Evolutionary conservation across 306 rosid genomes (phyloP), one percentile per base, ranked within the genome.

Genomic region (Rosa persica): DNA sequence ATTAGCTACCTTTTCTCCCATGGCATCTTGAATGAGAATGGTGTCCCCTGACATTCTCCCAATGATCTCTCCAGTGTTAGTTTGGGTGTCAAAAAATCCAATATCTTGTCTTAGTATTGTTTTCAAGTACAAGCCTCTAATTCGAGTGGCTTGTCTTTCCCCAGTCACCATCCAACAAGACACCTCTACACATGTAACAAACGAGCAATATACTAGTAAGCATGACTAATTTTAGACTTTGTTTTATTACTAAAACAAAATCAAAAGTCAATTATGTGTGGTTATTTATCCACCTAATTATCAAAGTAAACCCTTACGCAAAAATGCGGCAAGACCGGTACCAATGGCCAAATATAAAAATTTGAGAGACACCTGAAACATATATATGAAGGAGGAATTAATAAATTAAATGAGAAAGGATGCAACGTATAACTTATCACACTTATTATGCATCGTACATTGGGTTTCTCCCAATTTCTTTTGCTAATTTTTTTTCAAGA

Each of bases 11-110:
- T 90, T 94, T 80, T 94, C 97, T 30, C 97, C 97, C 97, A 92
- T 92, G 78, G 97, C 94, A 22, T 90, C 91, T 85, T 92, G 97
- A 67, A 94, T 94, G 84, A 94, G 93, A 84, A 92, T 85, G 77
- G 97, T 94, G 76, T 92, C 98, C 4, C 98, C 97, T 19, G 97
- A 92, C 98, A 92, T 94, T 77, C 97, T 91, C 5, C 96, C 91
- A 78, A 92, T 87, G 36, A 92, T 89, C 70, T 94, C 97, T 51
- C 98, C 97, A 0, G 95, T 90, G 42, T 85, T 83, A 3, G 97
- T 89, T 84, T 94, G 90, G 23, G 93, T 90, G 84, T 94, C 98
- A 44, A 94, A 92, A 86, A 83, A 94, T 25, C 88, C 89, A 83
- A 94, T 89, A 73, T 94, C 98, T 23, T 94, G 98, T 66, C 94